Evolutionary conservation across 2,329 filamentous ascomycete genomes (phyloP), one percentile per base, ranked within the genome.

Genomic region (Talaromyces sp.): DNA sequence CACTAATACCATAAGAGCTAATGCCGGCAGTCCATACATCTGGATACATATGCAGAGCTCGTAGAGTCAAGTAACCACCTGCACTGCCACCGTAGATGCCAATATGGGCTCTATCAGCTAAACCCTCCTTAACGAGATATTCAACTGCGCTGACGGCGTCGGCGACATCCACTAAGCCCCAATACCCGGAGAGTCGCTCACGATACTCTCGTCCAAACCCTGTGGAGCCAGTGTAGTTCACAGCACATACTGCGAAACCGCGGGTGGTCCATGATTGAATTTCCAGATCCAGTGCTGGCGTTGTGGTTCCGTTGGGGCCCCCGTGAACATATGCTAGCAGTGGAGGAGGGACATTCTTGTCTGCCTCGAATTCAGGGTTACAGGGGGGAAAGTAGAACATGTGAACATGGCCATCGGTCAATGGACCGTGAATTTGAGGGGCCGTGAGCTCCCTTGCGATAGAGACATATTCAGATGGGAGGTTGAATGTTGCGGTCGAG

Each of bases 201-300:
- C 81, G 75, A 56, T 83, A 84, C 6, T 70, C 68, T 3, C 76
- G 72, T 1, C 81, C 80, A 60, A 82, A 79, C 2, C 77, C 80
- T 0, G 74, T 78, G 1, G 79, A 82, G 3, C 81, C 82, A 2
- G 73, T 75, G 60, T 83, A 81, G 63, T 84, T 83, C 30, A 83
- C 67, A 2, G 72, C 69, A 11, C 79, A 72, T 44, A 76, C 77
- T 1, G 80, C 80, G 49, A 79, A 84, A 3, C 82, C 82, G 11
- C 82, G 71, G 3, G 80, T 78, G 0, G 80, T 83, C 58, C 77
- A 82, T 60, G 80, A 83, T 60, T 84, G 82, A 3, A 70, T 72
- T 17, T 69, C 64, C 6, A 82, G 65, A 11, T 70, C 66, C 0
- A 84, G 69, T 0, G 79, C 79, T 0, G 76, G 73, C 0, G 74